Evolutionary conservation across 2,329 filamentous ascomycete genomes (phyloP).

Genomic region (Boeremia lycopersici): DNA sequence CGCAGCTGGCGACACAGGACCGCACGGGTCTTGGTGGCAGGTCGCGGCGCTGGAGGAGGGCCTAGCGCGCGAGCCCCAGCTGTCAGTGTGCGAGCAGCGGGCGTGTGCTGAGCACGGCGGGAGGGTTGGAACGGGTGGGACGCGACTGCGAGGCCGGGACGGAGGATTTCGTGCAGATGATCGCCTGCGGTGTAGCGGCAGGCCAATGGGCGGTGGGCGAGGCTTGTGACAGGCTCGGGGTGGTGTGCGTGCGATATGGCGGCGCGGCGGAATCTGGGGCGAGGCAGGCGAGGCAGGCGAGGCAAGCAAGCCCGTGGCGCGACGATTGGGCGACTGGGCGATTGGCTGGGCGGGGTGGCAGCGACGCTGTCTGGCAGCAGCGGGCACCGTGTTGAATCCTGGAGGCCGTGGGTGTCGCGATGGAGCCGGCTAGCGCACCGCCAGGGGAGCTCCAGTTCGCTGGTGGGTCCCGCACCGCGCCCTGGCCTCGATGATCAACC

Average conservation of each 20-base stretch:
- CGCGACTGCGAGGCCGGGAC: constrained; percentile 35
- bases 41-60: constrained; percentile 6
- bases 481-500: constrained; percentile 22
- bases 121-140: constrained; percentile 19
- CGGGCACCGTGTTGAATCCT: too few relatives aligned
- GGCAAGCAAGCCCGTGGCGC: constrained; percentile 26
- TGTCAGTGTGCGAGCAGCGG: constrained; percentile 17
- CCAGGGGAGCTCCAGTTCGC: constrained; percentile 2
- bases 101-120: constrained; percentile 17
- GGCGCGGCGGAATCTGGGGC: not conserved
- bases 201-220: constrained; percentile 45
- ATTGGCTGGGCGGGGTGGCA: constrained; percentile 32
- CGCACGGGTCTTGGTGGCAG: constrained; percentile 12
- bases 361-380: constrained; percentile 13
- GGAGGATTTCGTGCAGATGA: constrained; percentile 62
- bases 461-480: constrained; percentile 1
- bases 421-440: constrained; percentile 13
- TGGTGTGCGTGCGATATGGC: constrained; percentile 17
- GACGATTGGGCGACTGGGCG: too few relatives aligned
- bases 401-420: too few relatives aligned
- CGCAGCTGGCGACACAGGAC: constrained; percentile 46
- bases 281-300: constrained; percentile 13
- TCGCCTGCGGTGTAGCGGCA: constrained; percentile 44
- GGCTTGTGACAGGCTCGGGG: constrained; percentile 43
- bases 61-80: constrained; percentile 13